phyloP scores from a whole-genome alignment of 495 filamentous ascomycete species.

The Aspergillus asperescens region DNA sequence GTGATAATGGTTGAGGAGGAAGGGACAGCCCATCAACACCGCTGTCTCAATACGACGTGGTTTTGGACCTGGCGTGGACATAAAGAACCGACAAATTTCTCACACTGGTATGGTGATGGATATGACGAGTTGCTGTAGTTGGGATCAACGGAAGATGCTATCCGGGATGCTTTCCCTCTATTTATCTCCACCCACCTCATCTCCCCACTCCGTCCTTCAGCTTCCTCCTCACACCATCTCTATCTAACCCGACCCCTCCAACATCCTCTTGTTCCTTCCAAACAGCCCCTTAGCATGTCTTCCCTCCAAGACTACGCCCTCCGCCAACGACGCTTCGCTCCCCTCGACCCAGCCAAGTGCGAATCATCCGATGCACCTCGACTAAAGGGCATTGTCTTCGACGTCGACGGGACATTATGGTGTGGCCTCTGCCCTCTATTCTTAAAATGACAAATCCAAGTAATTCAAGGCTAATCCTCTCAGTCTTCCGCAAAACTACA shows the following conservation, averaged over 20 bases:
- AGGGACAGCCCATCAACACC: neutral
- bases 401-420: constrained; percentile 94
- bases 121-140: neutral
- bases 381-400: constrained; percentile 82
- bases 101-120: neutral
- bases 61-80: no score
- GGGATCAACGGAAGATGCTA: neutral
- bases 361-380: constrained; percentile 41
- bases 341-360: constrained; percentile 39
- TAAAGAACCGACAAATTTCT: no score
- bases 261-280: neutral
- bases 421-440: constrained; percentile 44
- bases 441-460: no score
- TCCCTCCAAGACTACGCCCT: constrained; percentile 22
- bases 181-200: neutral
- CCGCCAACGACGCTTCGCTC: constrained; percentile 49
- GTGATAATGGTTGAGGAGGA: neutral
- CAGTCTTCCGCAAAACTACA: constrained; percentile 87
- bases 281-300: constrained; percentile 28
- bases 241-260: neutral
- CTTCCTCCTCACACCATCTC: neutral
- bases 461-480: neutral
- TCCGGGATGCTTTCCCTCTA: neutral
- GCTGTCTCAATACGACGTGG: no score
- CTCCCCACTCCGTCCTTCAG: neutral